These are phyloP conservation scores for Xylariaceae sp. DNA, from an alignment of 2,329 filamentous ascomycete species.

Conservation along the genomic window DNA sequence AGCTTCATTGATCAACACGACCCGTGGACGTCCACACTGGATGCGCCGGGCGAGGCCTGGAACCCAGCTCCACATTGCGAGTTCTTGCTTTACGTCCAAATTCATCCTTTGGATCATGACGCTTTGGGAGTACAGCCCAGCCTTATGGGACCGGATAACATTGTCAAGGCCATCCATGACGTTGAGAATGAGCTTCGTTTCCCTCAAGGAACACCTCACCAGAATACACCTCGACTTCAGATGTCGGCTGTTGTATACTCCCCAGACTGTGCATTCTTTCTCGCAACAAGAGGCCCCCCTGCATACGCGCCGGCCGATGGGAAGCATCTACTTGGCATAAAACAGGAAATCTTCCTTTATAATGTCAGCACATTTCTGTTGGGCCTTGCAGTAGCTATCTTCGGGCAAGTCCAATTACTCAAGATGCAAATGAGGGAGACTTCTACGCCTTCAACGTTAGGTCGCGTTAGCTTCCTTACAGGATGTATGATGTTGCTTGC, in stretches of 20 bases:
- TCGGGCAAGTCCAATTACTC: conserved; percentile 63
- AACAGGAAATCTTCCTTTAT: conserved; percentile 61
- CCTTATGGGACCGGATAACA: conserved; percentile 38
- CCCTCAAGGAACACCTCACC: conserved; percentile 61
- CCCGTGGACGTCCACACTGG: conserved; percentile 75
- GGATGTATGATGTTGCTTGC: conserved; percentile 63
- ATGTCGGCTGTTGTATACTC: conserved; percentile 69
- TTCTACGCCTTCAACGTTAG: conserved; percentile 68
- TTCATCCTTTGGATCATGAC: conserved; percentile 58
- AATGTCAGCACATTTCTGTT: conserved; percentile 63
- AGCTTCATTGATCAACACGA: conserved; percentile 61
- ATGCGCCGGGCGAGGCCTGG: conserved; percentile 60
- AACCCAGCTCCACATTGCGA: conserved; percentile 79
- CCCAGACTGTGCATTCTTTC: conserved; percentile 68
- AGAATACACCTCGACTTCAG: conserved; percentile 57
- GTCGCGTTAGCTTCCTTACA: conserved; percentile 67
- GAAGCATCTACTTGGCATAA: conserved; percentile 61
- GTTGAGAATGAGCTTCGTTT: conserved; percentile 66
- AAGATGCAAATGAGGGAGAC: conserved; percentile 68
- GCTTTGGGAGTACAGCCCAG: conserved; percentile 39
- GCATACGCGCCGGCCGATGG: conserved; percentile 53
- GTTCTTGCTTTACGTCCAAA: conserved; percentile 82
- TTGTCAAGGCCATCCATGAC: conserved; percentile 49
- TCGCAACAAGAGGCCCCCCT: conserved; percentile 67
- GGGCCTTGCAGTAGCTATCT: conserved; percentile 57